These are phyloP conservation scores for Escallonia herrerae DNA, from an alignment of 129 eudicot genomes.

Conservation along the genomic window DNA sequence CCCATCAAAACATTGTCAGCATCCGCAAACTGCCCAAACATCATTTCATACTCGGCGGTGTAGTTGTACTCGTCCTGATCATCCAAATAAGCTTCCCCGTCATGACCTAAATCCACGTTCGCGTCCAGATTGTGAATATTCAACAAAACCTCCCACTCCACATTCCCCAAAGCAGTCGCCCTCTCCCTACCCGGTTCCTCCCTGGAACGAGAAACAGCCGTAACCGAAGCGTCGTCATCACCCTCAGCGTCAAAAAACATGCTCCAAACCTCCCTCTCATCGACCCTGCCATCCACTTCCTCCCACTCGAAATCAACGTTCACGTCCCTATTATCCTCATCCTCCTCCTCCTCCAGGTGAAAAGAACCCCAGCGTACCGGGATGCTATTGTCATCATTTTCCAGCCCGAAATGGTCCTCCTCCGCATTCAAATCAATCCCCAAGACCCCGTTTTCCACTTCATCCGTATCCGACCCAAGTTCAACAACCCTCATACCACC, in stretches of 20 bases:
- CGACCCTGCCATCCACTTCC: constrained; percentile 44
- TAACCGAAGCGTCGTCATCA: constrained; percentile 37
- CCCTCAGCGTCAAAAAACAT: constrained; percentile 39
- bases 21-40: constrained; percentile 63
- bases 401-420: constrained; percentile 10
- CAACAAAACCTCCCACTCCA: constrained; percentile 52
- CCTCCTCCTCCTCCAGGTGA: constrained; percentile 9
- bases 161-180: constrained; percentile 9
- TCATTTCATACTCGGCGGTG: constrained; percentile 45
- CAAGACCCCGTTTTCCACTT: constrained; percentile 7
- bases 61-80: constrained; percentile 29
- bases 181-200: constrained; percentile 17
- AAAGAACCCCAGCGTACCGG: constrained; percentile 50
- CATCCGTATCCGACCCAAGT: constrained; percentile 22
- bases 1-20: constrained; percentile 29
- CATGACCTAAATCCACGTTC: constrained; percentile 12
- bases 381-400: constrained; percentile 28
- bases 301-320: constrained; percentile 69
- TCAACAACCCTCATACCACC: constrained; percentile 31
- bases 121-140: constrained; percentile 30
- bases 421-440: constrained; percentile 10
- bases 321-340: constrained; percentile 21
- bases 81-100: constrained; percentile 18
- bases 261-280: constrained; percentile 40
- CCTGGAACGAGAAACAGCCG: constrained; percentile 9